Percentiles rank a stretch among this genome's conserved stretches.
Evolutionary conservation across 306 rosid genomes (phyloP).

Genomic region (Cajanus cajan): DNA sequence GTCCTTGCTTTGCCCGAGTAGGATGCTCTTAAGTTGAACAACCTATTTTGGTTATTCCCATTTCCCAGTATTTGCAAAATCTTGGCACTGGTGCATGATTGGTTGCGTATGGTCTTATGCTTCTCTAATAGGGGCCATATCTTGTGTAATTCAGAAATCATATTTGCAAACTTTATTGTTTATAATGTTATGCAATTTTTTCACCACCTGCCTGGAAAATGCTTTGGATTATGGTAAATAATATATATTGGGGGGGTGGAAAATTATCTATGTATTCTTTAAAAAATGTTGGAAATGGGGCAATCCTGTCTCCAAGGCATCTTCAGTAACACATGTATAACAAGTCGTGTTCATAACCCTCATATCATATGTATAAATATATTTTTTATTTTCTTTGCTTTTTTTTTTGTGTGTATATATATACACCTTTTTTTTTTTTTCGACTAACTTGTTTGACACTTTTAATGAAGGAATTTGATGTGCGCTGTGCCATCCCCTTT

Average conservation of each 20-base stretch:
- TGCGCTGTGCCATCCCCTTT: constrained; percentile 82
- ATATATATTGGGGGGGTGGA: background rate
- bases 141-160: background rate
- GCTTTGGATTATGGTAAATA: constrained; percentile 19
- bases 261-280: background rate
- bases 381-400: background rate
- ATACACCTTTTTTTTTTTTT: background rate
- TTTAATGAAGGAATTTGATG: constrained; percentile 76
- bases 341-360: background rate
- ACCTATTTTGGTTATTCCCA: constrained; percentile 2
- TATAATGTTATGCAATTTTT: background rate
- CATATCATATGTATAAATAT: background rate
- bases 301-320: background rate
- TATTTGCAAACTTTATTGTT: background rate
- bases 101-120: background rate
- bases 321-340: background rate
- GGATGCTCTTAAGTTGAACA: background rate
- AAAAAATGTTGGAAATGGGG: background rate
- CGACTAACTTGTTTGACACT: constrained; percentile 31
- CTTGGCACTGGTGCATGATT: background rate
- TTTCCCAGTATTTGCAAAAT: constrained; percentile 2
- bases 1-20: background rate
- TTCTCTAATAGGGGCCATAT: background rate
- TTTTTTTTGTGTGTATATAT: background rate
- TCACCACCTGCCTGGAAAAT: background rate